phyloP scores from a whole-genome alignment of 768 basidiomycete genomes.

The Tricholoma terreum region DNA sequence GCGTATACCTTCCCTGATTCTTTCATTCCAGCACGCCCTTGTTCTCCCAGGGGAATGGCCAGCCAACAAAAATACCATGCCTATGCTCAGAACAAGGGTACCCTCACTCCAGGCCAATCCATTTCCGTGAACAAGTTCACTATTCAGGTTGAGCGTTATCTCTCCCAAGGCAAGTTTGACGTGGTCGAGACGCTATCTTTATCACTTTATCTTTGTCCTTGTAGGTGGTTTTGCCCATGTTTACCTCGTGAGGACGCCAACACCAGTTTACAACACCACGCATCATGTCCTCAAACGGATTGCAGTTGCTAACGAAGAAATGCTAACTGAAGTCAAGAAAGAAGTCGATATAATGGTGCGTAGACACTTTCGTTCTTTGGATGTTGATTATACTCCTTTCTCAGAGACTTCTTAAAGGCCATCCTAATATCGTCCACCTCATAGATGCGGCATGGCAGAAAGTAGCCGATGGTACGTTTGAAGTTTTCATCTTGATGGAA shows the following conservation, averaged over 20 bases:
- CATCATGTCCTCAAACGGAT: slow-evolving; percentile 98
- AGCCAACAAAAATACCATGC: slow-evolving; percentile 48
- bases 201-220: slow-evolving; percentile 12
- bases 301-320: slow-evolving; percentile 83
- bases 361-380: slow-evolving; percentile 6
- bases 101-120: slow-evolving; percentile 77
- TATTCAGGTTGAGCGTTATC: slow-evolving; percentile 91
- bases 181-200: slow-evolving; percentile 4
- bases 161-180: slow-evolving; percentile 76
- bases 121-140: slow-evolving; percentile 87
- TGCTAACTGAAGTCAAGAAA: slow-evolving; percentile 91
- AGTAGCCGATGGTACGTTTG: slow-evolving; percentile 79
- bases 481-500: slow-evolving; percentile 99
- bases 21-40: background rate
- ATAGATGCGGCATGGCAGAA: slow-evolving; percentile 93
- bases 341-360: slow-evolving; percentile 99
- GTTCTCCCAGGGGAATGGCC: slow-evolving; percentile 36
- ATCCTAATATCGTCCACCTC: slow-evolving; percentile 93
- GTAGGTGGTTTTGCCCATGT: slow-evolving; percentile 97
- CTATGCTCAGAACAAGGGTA: slow-evolving; percentile 60
- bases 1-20: background rate
- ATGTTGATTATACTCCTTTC: slow-evolving; percentile 27
- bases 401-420: slow-evolving; percentile 86
- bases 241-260: slow-evolving; percentile 86
- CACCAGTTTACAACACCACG: slow-evolving; percentile 86